Percentiles rank a stretch among this genome's conserved stretches.
Conservation (phyloP, 208 protist genomes). For the Leishmania major region DNA sequence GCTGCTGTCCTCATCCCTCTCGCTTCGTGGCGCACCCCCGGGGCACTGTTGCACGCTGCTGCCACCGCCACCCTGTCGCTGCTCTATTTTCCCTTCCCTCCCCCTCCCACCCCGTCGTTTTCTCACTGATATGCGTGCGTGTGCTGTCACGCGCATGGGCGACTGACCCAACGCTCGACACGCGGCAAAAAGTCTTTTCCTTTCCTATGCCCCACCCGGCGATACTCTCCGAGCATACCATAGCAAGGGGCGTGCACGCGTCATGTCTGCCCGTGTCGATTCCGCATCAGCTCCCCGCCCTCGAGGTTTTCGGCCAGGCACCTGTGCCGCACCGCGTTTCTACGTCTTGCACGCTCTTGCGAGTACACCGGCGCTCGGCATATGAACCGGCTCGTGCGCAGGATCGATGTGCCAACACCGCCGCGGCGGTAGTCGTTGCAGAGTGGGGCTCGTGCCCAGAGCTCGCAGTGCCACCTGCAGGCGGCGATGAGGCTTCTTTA, state of each 20-base stretch:
- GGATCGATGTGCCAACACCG: not conserved
- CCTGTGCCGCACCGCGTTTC: slow-evolving; percentile 1
- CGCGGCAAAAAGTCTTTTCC: not conserved
- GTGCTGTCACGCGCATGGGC: not conserved
- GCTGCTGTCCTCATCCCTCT: not conserved
- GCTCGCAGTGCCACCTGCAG: not conserved
- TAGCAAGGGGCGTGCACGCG: not conserved
- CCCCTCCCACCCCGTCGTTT: not conserved
- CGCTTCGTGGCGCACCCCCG: not conserved
- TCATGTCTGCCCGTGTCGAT: slow-evolving; percentile 4
- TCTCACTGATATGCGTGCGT: not conserved
- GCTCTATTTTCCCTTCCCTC: not conserved
- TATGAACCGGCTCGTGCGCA: not conserved
- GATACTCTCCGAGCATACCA: not conserved
- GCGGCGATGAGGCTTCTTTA: not conserved
- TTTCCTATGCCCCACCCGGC: not conserved
- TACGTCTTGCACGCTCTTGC: slow-evolving; percentile 10
- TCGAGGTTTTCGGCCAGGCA: not conserved
- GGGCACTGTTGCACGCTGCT: not conserved
- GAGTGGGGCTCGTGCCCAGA: not conserved
- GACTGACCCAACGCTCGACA: not conserved
- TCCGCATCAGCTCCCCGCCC: slow-evolving; percentile 11
- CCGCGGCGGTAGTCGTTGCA: not conserved
- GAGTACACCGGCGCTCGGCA: slow-evolving; percentile 3
- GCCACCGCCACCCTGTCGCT: not conserved